Percentiles rank a stretch among this genome's conserved stretches.
phyloP scores from a whole-genome alignment of 1,139 yeast genomes.

The Yamadazyma atmosphaerica region DNA sequence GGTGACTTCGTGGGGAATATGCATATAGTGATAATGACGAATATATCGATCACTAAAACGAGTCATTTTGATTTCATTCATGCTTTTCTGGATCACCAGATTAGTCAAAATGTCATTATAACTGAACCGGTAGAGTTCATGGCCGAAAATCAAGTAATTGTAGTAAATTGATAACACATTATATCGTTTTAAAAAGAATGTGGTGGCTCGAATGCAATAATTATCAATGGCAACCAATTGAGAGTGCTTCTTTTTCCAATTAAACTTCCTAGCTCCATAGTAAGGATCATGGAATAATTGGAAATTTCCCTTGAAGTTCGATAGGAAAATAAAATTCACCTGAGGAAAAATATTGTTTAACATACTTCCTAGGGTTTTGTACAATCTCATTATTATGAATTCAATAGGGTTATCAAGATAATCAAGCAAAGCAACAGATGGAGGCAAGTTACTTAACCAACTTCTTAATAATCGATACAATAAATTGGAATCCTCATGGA shows the following conservation, averaged over 20 bases:
- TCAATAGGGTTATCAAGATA: slow-evolving; percentile 19
- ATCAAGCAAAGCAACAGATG: slow-evolving; percentile 18
- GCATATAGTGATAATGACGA: slow-evolving; percentile 19
- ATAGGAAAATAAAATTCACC: slow-evolving; percentile 23
- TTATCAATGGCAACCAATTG: slow-evolving; percentile 11
- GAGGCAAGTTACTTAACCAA: slow-evolving; percentile 29
- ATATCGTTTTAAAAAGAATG: slow-evolving; percentile 25
- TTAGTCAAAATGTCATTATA: slow-evolving; percentile 5
- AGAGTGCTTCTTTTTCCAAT: background rate
- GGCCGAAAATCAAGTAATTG: slow-evolving; percentile 20
- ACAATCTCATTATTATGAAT: slow-evolving; percentile 20
- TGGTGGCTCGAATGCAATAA: slow-evolving; percentile 21
- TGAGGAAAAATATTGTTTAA: slow-evolving; percentile 28
- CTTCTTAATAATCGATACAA: slow-evolving; percentile 23
- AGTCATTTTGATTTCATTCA: slow-evolving; percentile 25
- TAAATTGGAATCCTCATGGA: slow-evolving; percentile 10
- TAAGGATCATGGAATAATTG: slow-evolving; percentile 17
- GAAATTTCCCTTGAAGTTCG: slow-evolving; percentile 26
- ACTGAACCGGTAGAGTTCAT: slow-evolving; percentile 5
- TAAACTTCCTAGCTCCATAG: slow-evolving; percentile 4
- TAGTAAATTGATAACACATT: slow-evolving; percentile 20
- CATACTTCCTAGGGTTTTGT: slow-evolving; percentile 18
- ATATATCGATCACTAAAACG: slow-evolving; percentile 18
- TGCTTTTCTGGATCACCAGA: background rate
- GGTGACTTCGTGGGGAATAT: slow-evolving; percentile 18